A percentile compares a stretch with the other conserved stretches of the same genome.
These are phyloP conservation scores for Tetrastigma voinierianum DNA, from an alignment of 164 flowering plant genomes.

Conservation along the genomic window DNA sequence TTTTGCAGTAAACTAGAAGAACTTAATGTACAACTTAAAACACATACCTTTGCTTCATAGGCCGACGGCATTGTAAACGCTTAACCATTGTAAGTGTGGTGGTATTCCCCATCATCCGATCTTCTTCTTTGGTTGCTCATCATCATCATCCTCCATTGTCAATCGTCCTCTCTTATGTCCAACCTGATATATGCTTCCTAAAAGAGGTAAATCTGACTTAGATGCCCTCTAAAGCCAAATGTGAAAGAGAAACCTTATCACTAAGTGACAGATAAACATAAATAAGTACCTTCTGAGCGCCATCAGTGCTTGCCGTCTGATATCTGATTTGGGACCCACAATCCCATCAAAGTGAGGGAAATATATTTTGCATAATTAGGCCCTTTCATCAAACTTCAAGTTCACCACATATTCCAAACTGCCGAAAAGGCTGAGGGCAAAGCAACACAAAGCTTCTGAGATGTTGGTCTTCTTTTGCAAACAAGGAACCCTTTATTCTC, in stretches of 20 bases:
- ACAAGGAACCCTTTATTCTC: slow-evolving; percentile 94
- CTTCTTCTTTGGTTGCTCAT: slow-evolving; percentile 87
- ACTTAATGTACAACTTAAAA: background rate
- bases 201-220: slow-evolving; percentile 9
- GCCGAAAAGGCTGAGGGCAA: slow-evolving; percentile 82
- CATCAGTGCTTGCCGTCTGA: slow-evolving; percentile 87
- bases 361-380: slow-evolving; percentile 90
- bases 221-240: background rate
- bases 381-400: slow-evolving; percentile 89
- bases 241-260: background rate
- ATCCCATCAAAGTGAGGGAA: slow-evolving; percentile 90
- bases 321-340: slow-evolving; percentile 79
- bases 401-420: slow-evolving; percentile 84
- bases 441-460: slow-evolving; percentile 76
- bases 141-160: slow-evolving; percentile 80
- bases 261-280: background rate
- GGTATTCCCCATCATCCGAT: slow-evolving; percentile 95
- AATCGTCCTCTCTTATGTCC: slow-evolving; percentile 91
- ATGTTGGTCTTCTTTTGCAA: slow-evolving; percentile 90
- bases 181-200: slow-evolving; percentile 80
- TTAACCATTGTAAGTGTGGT: slow-evolving; percentile 94
- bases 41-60: slow-evolving; percentile 88
- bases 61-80: slow-evolving; percentile 83
- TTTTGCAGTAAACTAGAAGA: background rate
- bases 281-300: slow-evolving; percentile 80